Percentiles rank a stretch among this genome's conserved stretches.
These are phyloP conservation scores for Acrodontium crateriforme DNA, from an alignment of 2,329 filamentous ascomycete genomes.

Conservation along the genomic window DNA sequence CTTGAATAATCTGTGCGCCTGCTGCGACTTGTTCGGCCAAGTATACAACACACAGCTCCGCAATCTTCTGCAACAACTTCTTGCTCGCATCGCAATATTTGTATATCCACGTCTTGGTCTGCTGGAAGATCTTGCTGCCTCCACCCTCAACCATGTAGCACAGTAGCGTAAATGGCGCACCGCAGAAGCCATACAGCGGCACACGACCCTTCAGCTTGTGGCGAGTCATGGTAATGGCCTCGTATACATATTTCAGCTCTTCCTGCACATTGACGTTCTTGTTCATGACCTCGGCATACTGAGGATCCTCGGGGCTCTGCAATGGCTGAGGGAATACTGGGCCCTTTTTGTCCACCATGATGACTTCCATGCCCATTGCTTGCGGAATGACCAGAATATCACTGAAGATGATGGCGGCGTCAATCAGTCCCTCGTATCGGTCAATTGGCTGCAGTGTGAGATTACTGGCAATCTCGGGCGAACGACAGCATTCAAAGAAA, in stretches of 20 bases:
- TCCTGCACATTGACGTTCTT: constrained; percentile 70
- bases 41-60: constrained; percentile 89
- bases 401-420: constrained; percentile 97
- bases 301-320: constrained; percentile 61
- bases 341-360: constrained; percentile 96
- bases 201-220: constrained; percentile 79
- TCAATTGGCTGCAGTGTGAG: constrained; percentile 91
- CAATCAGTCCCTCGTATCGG: constrained; percentile 76
- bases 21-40: constrained; percentile 83
- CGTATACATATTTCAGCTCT: constrained; percentile 88
- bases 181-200: constrained; percentile 90
- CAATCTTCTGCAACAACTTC: constrained; percentile 74
- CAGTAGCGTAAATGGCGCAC: constrained; percentile 89
- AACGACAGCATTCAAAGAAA: constrained; percentile 96
- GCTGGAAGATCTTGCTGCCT: constrained; percentile 84
- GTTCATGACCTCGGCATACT: constrained; percentile 65
- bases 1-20: constrained; percentile 87
- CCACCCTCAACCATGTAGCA: constrained; percentile 99
- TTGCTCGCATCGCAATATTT: constrained; percentile 70
- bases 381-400: constrained; percentile 97
- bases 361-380: constrained; percentile 94
- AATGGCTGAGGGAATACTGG: constrained; percentile 86
- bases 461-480: constrained; percentile 82
- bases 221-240: constrained; percentile 81
- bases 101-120: constrained; percentile 95